These are phyloP conservation scores for Sinapis alba DNA, from an alignment of 441 rosid species.

Conservation along the genomic window DNA sequence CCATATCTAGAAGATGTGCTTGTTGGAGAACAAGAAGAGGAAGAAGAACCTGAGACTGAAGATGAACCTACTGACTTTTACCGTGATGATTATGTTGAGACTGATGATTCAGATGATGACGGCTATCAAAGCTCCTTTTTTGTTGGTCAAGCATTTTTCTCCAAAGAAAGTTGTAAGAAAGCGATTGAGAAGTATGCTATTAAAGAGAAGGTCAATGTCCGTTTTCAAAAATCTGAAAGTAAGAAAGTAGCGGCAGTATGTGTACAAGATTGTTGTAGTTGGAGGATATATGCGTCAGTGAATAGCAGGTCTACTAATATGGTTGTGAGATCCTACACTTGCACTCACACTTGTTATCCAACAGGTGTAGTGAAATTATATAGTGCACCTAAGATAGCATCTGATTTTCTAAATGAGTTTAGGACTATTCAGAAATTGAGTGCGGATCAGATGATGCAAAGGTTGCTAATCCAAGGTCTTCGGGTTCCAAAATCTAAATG, in stretches of 20 bases:
- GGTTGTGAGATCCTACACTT: not conserved
- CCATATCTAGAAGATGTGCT: not conserved
- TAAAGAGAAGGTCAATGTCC: not conserved
- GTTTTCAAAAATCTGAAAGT: not conserved
- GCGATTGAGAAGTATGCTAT: no score
- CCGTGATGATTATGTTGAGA: not conserved
- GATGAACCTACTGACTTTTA: not conserved
- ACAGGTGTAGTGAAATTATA: not conserved
- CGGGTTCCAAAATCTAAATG: no score
- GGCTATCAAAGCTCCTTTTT: not conserved
- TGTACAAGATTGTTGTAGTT: not conserved
- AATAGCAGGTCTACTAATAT: not conserved
- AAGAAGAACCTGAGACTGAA: not conserved
- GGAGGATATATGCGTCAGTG: conserved; percentile 1
- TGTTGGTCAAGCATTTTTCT: not conserved
- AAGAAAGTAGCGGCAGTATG: not conserved
- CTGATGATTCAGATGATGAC: not conserved
- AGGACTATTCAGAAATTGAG: no score
- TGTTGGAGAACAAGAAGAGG: not conserved
- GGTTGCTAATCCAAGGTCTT: no score
- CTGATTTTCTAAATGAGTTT: not conserved
- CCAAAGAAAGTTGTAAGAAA: not conserved
- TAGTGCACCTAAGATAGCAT: not conserved
- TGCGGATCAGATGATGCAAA: no score
- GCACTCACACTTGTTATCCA: not conserved